phyloP scores from a whole-genome alignment of 352 stramenopile genomes.

The Plasmopara muralis region DNA sequence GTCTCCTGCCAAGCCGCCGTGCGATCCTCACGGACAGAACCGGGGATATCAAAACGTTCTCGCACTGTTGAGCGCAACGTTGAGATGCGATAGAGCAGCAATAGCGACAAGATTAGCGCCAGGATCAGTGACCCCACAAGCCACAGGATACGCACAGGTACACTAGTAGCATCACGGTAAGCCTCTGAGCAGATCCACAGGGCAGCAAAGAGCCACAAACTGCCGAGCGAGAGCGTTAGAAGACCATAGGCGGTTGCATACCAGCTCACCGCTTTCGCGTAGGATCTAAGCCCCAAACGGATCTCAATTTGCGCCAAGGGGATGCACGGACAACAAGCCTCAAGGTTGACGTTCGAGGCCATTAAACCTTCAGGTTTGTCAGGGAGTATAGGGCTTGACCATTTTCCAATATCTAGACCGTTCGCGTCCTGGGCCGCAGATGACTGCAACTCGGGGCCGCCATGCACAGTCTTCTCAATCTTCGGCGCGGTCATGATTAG shows the following conservation, averaged over 20 bases:
- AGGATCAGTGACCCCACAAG: slow-evolving; percentile 12
- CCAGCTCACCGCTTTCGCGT: slow-evolving; percentile 14
- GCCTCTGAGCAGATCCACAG: slow-evolving; percentile 19
- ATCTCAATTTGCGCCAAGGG: slow-evolving; percentile 29
- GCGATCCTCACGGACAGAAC: slow-evolving; percentile 25
- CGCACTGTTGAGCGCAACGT: slow-evolving; percentile 13
- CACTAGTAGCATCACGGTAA: slow-evolving; percentile 14
- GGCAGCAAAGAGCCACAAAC: slow-evolving; percentile 17
- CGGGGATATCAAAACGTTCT: slow-evolving; percentile 31
- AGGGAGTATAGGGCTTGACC: slow-evolving; percentile 25
- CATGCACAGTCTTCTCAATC: slow-evolving; percentile 23
- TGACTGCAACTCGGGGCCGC: neutral
- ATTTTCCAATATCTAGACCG: slow-evolving; percentile 20
- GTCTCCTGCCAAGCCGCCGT: slow-evolving; percentile 31
- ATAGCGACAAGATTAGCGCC: slow-evolving; percentile 10
- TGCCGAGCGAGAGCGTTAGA: slow-evolving; percentile 5
- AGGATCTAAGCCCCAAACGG: slow-evolving; percentile 23
- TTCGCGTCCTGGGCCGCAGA: slow-evolving; percentile 18
- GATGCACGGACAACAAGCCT: slow-evolving; percentile 26
- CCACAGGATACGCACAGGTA: slow-evolving; percentile 10
- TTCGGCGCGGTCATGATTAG: slow-evolving; percentile 8
- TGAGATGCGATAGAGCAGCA: slow-evolving; percentile 25
- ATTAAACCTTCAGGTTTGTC: slow-evolving; percentile 18
- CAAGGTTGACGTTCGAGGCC: slow-evolving; percentile 20
- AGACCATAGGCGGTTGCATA: slow-evolving; percentile 16